A percentile compares a stretch with the other conserved stretches of the same genome.
Evolutionary conservation across 2,329 filamentous ascomycete genomes (phyloP).

Genomic region (Cadophora sp.): DNA sequence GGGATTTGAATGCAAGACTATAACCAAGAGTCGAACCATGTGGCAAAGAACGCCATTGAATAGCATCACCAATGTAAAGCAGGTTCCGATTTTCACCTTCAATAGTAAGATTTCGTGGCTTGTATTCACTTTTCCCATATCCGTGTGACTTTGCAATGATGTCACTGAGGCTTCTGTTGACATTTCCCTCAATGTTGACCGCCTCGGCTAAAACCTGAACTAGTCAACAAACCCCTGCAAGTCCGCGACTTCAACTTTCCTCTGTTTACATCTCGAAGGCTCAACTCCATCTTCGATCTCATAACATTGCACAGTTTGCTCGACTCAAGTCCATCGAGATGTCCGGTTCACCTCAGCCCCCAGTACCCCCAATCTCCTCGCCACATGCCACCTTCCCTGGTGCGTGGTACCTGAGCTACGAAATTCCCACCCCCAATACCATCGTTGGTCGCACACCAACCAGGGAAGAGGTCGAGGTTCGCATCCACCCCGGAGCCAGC

Average conservation of each 20-base stretch:
- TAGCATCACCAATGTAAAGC: too few relatives aligned
- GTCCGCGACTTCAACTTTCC: background rate
- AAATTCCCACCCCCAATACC: background rate
- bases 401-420: background rate
- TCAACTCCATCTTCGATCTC: background rate
- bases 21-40: too few relatives aligned
- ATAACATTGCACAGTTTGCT: background rate
- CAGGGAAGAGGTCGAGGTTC: background rate
- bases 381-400: background rate
- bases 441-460: background rate
- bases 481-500: background rate
- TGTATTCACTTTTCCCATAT: too few relatives aligned
- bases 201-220: background rate
- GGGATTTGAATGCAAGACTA: too few relatives aligned
- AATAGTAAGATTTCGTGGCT: too few relatives aligned
- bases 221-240: slow-evolving; percentile 1
- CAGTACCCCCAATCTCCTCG: background rate
- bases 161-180: background rate
- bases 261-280: background rate
- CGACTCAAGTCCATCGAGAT: background rate
- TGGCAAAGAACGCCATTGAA: too few relatives aligned
- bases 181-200: background rate
- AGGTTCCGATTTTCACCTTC: too few relatives aligned
- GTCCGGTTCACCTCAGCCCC: background rate
- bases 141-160: background rate